A percentile compares a stretch with the other conserved stretches of the same genome.
phyloP scores from a whole-genome alignment of 2,329 filamentous ascomycete species.

The Diaporthe humulicola region DNA sequence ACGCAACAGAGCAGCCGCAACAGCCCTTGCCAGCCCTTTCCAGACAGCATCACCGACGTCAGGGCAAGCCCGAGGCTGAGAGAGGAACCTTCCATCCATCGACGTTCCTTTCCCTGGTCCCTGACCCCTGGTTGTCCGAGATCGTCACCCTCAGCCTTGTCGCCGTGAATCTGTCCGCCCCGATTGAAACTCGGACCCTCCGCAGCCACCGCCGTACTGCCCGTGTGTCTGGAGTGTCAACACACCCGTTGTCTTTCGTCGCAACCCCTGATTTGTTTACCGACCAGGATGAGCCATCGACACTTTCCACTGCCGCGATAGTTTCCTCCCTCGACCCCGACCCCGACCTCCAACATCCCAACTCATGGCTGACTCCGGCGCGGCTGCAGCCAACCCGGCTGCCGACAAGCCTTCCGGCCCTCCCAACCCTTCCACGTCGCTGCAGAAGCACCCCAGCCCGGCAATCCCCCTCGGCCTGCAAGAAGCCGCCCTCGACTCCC shows the following conservation, averaged over 20 bases:
- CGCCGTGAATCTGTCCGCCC: neutral
- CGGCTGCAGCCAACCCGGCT: slow-evolving; percentile 25
- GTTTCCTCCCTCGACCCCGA: neutral
- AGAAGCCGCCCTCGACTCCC: slow-evolving; percentile 96
- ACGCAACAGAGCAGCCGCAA: slow-evolving; percentile 30
- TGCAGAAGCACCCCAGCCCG: slow-evolving; percentile 48
- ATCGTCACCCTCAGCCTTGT: slow-evolving; percentile 27
- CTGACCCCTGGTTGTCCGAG: neutral
- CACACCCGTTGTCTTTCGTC: slow-evolving; percentile 1
- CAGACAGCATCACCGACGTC: slow-evolving; percentile 38
- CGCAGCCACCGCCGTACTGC: neutral
- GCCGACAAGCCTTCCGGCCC: slow-evolving; percentile 20
- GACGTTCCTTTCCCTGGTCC: slow-evolving; percentile 1
- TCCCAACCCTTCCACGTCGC: slow-evolving; percentile 10
- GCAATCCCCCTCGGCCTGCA: slow-evolving; percentile 84
- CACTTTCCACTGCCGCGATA: slow-evolving; percentile 26
- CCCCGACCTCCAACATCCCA: neutral
- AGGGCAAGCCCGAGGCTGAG: slow-evolving; percentile 36
- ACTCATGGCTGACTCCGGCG: slow-evolving; percentile 38
- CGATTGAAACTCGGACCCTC: slow-evolving; percentile 1
- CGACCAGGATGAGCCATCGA: slow-evolving; percentile 33
- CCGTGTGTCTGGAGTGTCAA: slow-evolving; percentile 6
- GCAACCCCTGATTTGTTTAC: slow-evolving; percentile 30
- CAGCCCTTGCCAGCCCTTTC: slow-evolving; percentile 23
- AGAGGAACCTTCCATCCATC: slow-evolving; percentile 21